Evolutionary conservation across 352 stramenopile genomes (phyloP).

Genomic region (Phytophthora cryptogea): DNA sequence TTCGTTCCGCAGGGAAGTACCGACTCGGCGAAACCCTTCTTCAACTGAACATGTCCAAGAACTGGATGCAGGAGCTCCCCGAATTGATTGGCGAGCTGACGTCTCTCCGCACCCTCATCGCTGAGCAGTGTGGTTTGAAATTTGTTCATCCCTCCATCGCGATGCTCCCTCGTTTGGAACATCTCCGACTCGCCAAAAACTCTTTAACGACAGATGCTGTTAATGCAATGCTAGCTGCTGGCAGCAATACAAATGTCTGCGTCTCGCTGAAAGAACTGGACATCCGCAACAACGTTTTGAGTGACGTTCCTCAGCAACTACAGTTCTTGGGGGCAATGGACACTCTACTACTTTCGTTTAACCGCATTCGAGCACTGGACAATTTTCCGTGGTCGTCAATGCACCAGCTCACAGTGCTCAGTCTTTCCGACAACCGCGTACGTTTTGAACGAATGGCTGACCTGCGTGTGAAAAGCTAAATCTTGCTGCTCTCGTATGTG

Average conservation of each 20-base stretch:
- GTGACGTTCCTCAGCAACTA: slow-evolving; percentile 46
- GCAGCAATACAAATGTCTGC: slow-evolving; percentile 34
- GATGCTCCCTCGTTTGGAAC: slow-evolving; percentile 55
- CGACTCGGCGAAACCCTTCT: slow-evolving; percentile 55
- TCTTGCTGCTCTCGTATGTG: background rate
- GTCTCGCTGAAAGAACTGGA: slow-evolving; percentile 71
- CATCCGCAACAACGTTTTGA: slow-evolving; percentile 72
- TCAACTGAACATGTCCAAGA: slow-evolving; percentile 77
- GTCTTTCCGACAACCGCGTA: slow-evolving; percentile 73
- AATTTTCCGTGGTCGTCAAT: slow-evolving; percentile 64
- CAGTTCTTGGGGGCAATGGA: slow-evolving; percentile 56
- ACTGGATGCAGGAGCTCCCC: slow-evolving; percentile 51
- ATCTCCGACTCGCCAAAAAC: slow-evolving; percentile 78
- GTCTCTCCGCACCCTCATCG: slow-evolving; percentile 66
- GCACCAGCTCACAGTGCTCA: slow-evolving; percentile 65
- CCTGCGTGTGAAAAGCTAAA: slow-evolving; percentile 3
- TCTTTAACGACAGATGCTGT: slow-evolving; percentile 58
- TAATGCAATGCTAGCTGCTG: slow-evolving; percentile 42
- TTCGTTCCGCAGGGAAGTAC: slow-evolving; percentile 51
- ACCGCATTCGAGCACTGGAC: slow-evolving; percentile 58
- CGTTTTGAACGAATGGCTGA: background rate
- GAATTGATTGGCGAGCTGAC: slow-evolving; percentile 53
- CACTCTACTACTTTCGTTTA: slow-evolving; percentile 74
- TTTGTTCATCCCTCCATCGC: slow-evolving; percentile 54
- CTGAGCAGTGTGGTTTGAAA: slow-evolving; percentile 70